Percentiles rank a stretch among this genome's conserved stretches.
Evolutionary conservation across 306 rosid species (phyloP).

Genomic region (Cyamopsis tetragonoloba): DNA sequence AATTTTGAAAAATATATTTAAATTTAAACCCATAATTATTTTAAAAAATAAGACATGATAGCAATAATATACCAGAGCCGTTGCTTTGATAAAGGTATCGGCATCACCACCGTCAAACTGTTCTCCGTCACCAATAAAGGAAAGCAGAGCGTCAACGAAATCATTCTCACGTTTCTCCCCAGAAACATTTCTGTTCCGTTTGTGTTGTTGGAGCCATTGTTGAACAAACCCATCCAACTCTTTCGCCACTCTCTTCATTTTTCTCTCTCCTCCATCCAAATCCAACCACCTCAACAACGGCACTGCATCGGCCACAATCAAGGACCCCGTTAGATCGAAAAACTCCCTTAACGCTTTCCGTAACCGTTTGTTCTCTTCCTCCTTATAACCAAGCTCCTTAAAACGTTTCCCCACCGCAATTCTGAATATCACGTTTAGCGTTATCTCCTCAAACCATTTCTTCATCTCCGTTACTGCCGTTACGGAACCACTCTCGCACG

Average conservation of each 20-base stretch:
- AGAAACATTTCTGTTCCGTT: neutral
- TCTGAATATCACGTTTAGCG: conserved; percentile 4
- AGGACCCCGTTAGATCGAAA: conserved; percentile 1
- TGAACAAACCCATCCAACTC: conserved; percentile 17
- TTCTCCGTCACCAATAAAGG: neutral
- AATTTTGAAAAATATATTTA: too few relatives aligned
- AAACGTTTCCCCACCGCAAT: conserved; percentile 30
- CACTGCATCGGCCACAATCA: conserved; percentile 9
- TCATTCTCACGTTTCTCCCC: neutral
- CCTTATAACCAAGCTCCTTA: neutral
- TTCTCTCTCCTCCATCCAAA: conserved; percentile 33
- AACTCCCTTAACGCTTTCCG: neutral
- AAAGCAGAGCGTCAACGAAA: conserved; percentile 34
- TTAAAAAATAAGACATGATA: too few relatives aligned
- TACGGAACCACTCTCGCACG: neutral
- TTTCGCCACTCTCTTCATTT: conserved; percentile 25
- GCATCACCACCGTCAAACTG: conserved; percentile 1
- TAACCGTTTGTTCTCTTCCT: conserved; percentile 12
- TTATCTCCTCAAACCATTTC: conserved; percentile 33
- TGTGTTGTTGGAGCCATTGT: conserved; percentile 36
- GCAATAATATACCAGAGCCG: conserved; percentile 23
- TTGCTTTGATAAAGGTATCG: conserved; percentile 21
- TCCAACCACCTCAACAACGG: conserved; percentile 48
- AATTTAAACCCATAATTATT: too few relatives aligned
- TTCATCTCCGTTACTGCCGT: conserved; percentile 27